These are phyloP conservation scores for Trichophyton schoenleinii DNA, from an alignment of 2,329 filamentous ascomycete species.

Conservation along the genomic window DNA sequence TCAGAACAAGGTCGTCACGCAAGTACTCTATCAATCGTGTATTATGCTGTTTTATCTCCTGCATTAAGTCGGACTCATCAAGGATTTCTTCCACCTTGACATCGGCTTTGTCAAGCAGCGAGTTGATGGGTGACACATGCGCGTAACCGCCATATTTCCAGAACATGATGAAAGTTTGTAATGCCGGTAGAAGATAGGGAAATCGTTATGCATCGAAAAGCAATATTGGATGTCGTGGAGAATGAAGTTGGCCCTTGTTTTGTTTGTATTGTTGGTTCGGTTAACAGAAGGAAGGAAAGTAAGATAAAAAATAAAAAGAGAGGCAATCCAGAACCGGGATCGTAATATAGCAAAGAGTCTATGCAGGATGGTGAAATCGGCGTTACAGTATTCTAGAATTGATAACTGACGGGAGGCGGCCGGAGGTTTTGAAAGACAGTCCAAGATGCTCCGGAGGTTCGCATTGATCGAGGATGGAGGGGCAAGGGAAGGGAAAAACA, in stretches of 20 bases:
- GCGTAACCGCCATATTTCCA: conserved; percentile 99
- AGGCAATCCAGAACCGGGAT: background rate
- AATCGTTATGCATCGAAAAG: conserved; percentile 5
- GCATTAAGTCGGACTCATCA: conserved; percentile 89
- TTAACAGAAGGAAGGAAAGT: background rate
- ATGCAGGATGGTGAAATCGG: background rate
- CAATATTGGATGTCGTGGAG: background rate
- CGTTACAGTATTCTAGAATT: background rate
- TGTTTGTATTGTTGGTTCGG: background rate
- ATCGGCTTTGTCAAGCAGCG: conserved; percentile 87
- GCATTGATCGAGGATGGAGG: conserved; percentile 1
- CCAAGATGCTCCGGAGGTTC: background rate
- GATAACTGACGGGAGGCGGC: background rate
- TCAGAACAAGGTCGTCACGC: conserved; percentile 71
- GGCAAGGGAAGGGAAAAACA: background rate
- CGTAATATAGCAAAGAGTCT: background rate
- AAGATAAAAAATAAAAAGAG: background rate
- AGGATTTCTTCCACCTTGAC: conserved; percentile 91
- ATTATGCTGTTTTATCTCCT: conserved; percentile 97
- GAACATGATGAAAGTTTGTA: conserved; percentile 62
- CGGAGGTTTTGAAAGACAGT: background rate
- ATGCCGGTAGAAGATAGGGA: background rate
- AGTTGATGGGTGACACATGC: conserved; percentile 92
- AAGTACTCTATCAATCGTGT: conserved; percentile 94
- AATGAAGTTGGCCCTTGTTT: background rate